These are phyloP conservation scores for Raphanus hybrid DNA, from an alignment of 441 rosid species.

Conservation along the genomic window DNA sequence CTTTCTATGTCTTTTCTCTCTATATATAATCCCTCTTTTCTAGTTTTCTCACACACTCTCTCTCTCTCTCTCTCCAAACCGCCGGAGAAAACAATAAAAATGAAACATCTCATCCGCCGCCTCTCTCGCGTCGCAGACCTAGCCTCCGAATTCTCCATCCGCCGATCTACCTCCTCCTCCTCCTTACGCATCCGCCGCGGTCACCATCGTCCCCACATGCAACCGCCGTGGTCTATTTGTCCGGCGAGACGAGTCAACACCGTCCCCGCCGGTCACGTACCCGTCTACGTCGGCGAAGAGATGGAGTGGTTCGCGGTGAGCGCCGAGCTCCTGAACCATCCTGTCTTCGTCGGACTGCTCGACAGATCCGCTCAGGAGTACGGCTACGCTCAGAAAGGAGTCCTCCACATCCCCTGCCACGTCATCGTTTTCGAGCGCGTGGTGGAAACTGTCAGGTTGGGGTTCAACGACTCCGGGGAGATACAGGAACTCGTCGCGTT, in stretches of 20 bases:
- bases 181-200: constrained; percentile 24
- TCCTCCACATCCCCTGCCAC: constrained; percentile 78
- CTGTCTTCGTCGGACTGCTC: constrained; percentile 65
- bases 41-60: not conserved
- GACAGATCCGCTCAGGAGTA: constrained; percentile 87
- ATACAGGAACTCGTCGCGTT: not conserved
- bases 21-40: constrained; percentile 5
- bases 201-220: constrained; percentile 23
- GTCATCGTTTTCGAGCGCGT: constrained; percentile 39
- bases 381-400: constrained; percentile 90
- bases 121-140: constrained; percentile 83
- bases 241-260: constrained; percentile 30
- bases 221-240: constrained; percentile 36
- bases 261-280: constrained; percentile 83
- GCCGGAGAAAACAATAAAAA: constrained; percentile 33
- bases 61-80: not conserved
- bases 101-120: constrained; percentile 91
- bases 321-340: constrained; percentile 87
- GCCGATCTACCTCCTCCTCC: not conserved
- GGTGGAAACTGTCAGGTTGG: constrained; percentile 33
- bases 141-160: constrained; percentile 58
- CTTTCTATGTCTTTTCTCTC: constrained; percentile 33
- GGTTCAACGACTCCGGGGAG: constrained; percentile 8
- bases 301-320: constrained; percentile 85
- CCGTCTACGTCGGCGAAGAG: constrained; percentile 95